phyloP scores from a whole-genome alignment of 2,329 filamentous ascomycete species.

The Aspergillus nomiae region DNA sequence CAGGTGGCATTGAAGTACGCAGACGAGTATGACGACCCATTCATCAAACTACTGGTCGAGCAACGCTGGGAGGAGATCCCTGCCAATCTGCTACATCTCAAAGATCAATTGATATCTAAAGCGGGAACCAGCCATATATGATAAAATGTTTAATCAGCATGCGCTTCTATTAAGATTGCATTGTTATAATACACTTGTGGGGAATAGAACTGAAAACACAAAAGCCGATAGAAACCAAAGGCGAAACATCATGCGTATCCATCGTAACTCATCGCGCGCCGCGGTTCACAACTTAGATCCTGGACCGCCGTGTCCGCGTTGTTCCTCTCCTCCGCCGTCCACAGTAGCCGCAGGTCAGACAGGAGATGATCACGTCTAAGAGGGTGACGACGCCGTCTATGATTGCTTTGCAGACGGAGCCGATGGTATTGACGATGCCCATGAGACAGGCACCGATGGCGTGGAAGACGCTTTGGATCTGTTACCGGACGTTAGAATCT shows the following conservation, averaged over 20 bases:
- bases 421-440: constrained; percentile 69
- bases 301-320: constrained; percentile 22
- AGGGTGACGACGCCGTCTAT: constrained; percentile 67
- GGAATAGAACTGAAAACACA: constrained; percentile 1
- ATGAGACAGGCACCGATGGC: constrained; percentile 69
- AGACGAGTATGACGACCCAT: constrained; percentile 33
- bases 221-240: not conserved
- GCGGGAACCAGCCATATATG: constrained; percentile 2
- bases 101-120: constrained; percentile 27
- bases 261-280: constrained; percentile 15
- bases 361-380: constrained; percentile 67
- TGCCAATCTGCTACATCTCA: constrained; percentile 19
- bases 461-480: constrained; percentile 62
- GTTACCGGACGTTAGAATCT: constrained; percentile 19
- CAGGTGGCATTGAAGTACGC: constrained; percentile 32
- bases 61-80: constrained; percentile 37
- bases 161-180: not conserved
- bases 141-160: not conserved
- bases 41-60: constrained; percentile 34
- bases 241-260: constrained; percentile 8
- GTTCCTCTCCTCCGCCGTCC: constrained; percentile 30
- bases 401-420: constrained; percentile 65
- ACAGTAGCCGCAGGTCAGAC: constrained; percentile 54
- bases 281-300: constrained; percentile 8
- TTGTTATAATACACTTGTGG: constrained; percentile 1